Conservation (phyloP, 768 basidiomycete species). For the Pleurotus ostreatus region DNA sequence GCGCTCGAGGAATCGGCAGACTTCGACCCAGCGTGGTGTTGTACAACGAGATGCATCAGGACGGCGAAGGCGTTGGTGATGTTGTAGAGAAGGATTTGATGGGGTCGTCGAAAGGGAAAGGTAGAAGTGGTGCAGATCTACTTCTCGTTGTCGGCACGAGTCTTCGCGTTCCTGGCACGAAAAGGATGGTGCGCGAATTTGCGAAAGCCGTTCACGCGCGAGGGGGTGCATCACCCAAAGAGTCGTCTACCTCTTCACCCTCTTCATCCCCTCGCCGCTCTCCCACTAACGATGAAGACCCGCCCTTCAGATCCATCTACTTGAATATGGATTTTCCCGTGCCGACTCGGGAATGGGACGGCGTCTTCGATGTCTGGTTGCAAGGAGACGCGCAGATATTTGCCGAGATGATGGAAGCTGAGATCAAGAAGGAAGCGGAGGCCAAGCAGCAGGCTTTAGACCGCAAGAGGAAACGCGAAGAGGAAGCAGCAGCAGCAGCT, state of each 20-base stretch:
- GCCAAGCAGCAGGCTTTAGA: constrained; percentile 52
- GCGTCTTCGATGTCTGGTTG: constrained; percentile 86
- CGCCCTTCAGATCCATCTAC: constrained; percentile 64
- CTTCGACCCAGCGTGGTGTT: constrained; percentile 86
- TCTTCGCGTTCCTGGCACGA: constrained; percentile 85
- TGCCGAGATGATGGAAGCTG: constrained; percentile 54
- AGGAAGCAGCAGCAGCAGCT: constrained; percentile 28
- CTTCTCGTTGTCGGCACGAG: constrained; percentile 90
- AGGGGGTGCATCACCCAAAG: constrained; percentile 18
- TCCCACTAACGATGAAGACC: constrained; percentile 43
- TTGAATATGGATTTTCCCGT: constrained; percentile 86
- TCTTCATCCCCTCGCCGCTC: constrained; percentile 43
- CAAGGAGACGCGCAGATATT: constrained; percentile 86
- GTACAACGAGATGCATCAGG: constrained; percentile 85
- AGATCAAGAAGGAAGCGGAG: constrained; percentile 50
- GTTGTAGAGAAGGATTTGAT: constrained; percentile 79
- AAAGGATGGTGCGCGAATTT: constrained; percentile 86
- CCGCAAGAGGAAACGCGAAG: constrained; percentile 55
- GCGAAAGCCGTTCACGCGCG: constrained; percentile 69
- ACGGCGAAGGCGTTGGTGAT: constrained; percentile 84
- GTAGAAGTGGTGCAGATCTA: constrained; percentile 72
- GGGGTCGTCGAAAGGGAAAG: constrained; percentile 63
- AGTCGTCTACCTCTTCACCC: constrained; percentile 35
- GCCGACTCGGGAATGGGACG: constrained; percentile 84
- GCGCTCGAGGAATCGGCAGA: constrained; percentile 73